phyloP scores from a whole-genome alignment of 257 asterid genomes.

The Leonotis leonurus region DNA sequence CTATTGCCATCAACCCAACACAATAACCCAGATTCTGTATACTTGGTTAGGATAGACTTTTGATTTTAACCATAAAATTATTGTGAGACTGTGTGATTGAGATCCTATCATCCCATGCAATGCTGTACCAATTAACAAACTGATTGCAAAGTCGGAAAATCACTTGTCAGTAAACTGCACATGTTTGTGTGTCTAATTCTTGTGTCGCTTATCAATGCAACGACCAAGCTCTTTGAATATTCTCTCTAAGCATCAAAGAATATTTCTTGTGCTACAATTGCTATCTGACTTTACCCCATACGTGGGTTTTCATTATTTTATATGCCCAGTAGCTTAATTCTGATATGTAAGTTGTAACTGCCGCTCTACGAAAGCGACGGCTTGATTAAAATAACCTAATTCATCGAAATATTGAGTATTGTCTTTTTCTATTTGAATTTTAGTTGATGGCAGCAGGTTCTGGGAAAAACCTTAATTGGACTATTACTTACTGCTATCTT shows the following conservation, averaged over 20 bases:
- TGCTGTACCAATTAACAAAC: too few relatives aligned
- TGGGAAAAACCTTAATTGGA: not conserved
- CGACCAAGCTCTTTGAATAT: not conserved
- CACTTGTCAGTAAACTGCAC: too few relatives aligned
- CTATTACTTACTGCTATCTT: not conserved
- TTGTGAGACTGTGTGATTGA: not conserved
- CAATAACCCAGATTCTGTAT: too few relatives aligned
- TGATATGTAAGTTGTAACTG: constrained; percentile 15
- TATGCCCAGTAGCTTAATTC: not conserved
- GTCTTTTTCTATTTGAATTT: constrained; percentile 13
- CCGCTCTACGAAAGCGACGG: constrained; percentile 32
- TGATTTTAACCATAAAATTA: not conserved
- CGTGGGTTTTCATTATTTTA: not conserved
- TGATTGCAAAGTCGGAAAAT: too few relatives aligned
- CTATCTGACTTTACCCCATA: constrained; percentile 15
- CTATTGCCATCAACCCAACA: too few relatives aligned
- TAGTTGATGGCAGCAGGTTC: constrained; percentile 18
- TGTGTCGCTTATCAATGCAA: not conserved
- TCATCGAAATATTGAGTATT: not conserved
- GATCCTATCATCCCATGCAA: too few relatives aligned
- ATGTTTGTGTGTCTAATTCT: too few relatives aligned
- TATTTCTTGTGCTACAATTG: not conserved
- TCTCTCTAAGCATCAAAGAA: constrained; percentile 14
- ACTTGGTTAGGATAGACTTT: not conserved
- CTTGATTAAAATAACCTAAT: too few relatives aligned